A percentile compares a stretch with the other conserved stretches of the same genome.
These are phyloP conservation scores for Suillus occidentalis DNA, from an alignment of 768 basidiomycete species.

Conservation along the genomic window DNA sequence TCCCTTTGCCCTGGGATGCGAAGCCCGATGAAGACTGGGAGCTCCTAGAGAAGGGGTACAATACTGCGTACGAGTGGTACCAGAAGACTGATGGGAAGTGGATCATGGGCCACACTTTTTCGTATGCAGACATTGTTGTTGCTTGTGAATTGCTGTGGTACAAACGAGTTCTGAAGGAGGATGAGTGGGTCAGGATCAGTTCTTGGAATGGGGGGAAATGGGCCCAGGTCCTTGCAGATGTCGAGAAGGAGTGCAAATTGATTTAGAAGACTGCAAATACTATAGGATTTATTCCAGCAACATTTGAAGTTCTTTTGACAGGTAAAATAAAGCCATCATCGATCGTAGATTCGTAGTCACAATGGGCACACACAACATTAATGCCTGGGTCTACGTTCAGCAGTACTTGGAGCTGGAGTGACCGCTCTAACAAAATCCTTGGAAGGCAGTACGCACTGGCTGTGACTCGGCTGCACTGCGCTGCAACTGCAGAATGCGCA, in stretches of 20 bases:
- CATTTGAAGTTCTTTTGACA: not conserved
- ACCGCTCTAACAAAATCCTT: too few relatives aligned
- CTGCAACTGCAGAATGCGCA: too few relatives aligned
- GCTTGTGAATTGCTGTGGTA: conserved; percentile 14
- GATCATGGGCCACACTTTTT: conserved; percentile 11
- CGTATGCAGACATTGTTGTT: conserved; percentile 9
- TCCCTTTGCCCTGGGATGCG: conserved; percentile 40
- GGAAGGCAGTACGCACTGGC: too few relatives aligned
- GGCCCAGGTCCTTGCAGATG: conserved; percentile 24
- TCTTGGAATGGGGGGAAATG: conserved; percentile 29
- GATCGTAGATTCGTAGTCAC: too few relatives aligned
- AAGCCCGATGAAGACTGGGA: conserved; percentile 30
- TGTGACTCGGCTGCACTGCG: too few relatives aligned
- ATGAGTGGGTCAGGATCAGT: conserved; percentile 28
- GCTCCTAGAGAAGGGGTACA: conserved; percentile 16
- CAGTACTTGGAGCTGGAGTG: too few relatives aligned
- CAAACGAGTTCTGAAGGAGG: conserved; percentile 20
- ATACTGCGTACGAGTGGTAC: conserved; percentile 19
- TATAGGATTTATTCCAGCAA: not conserved
- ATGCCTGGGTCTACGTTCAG: too few relatives aligned
- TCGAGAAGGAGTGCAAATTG: conserved; percentile 26
- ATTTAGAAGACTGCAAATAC: not conserved
- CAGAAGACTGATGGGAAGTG: conserved; percentile 23
- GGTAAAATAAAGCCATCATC: not conserved
- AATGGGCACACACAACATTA: not conserved